These are phyloP conservation scores for Coemansia sp. DNA, from an alignment of 192 early-diverging fungal species.

Conservation along the genomic window DNA sequence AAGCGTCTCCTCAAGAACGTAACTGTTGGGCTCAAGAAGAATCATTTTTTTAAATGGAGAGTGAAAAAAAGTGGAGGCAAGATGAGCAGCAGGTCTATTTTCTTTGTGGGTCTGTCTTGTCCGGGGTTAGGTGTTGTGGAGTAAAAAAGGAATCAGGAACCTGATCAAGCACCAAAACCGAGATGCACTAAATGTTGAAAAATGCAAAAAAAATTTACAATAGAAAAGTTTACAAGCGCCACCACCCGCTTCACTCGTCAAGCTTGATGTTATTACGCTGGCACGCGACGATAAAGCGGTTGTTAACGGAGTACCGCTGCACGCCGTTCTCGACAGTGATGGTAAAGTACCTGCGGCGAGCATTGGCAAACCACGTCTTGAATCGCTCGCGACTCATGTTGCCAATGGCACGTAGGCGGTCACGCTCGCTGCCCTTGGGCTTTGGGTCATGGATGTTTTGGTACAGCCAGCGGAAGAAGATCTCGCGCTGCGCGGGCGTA, in stretches of 20 bases:
- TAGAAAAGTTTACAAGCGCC: not conserved
- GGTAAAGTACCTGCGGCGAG: slow-evolving; percentile 50
- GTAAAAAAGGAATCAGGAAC: not conserved
- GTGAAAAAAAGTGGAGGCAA: not conserved
- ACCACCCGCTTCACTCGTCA: slow-evolving; percentile 10
- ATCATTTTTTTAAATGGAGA: slow-evolving; percentile 39
- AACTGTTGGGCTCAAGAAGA: slow-evolving; percentile 56
- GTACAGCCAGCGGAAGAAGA: slow-evolving; percentile 47
- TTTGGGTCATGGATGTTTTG: slow-evolving; percentile 42
- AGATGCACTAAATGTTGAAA: not conserved
- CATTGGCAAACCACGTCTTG: slow-evolving; percentile 56
- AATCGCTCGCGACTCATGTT: slow-evolving; percentile 49
- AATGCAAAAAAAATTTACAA: slow-evolving; percentile 12
- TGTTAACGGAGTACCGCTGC: slow-evolving; percentile 34
- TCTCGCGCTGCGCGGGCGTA: slow-evolving; percentile 28
- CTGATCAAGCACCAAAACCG: not conserved
- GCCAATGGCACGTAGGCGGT: slow-evolving; percentile 35
- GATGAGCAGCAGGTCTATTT: not conserved
- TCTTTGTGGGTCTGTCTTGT: not conserved
- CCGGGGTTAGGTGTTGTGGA: not conserved
- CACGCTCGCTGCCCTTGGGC: slow-evolving; percentile 52
- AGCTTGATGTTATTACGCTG: slow-evolving; percentile 39
- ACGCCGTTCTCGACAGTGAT: slow-evolving; percentile 25
- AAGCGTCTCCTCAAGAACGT: slow-evolving; percentile 63
- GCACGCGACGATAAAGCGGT: slow-evolving; percentile 38